Evolutionary conservation across 257 asterid species (phyloP).

Genomic region (Jacaranda mimosifolia): DNA sequence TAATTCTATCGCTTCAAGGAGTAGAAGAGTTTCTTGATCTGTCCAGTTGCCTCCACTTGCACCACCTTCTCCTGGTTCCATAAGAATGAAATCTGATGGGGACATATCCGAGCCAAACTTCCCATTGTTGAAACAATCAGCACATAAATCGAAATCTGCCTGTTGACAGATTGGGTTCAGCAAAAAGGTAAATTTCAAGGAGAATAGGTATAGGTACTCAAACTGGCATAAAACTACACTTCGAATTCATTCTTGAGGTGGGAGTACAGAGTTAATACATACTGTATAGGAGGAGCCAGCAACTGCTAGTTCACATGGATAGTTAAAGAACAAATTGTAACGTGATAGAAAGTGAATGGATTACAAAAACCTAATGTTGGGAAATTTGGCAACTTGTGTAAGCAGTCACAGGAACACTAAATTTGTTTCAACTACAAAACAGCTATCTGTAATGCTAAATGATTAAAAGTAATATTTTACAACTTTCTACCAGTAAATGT

Average conservation of each 20-base stretch:
- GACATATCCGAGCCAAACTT: slow-evolving; percentile 91
- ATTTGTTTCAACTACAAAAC: not conserved
- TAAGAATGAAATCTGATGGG: slow-evolving; percentile 93
- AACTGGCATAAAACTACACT: slow-evolving; percentile 4
- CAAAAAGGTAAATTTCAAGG: slow-evolving; percentile 28
- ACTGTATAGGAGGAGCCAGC: not conserved
- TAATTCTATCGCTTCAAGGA: slow-evolving; percentile 97
- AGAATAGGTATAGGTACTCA: slow-evolving; percentile 28
- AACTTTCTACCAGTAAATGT: not conserved
- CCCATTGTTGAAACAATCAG: slow-evolving; percentile 92
- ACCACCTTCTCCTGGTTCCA: slow-evolving; percentile 98
- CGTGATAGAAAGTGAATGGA: slow-evolving; percentile 20
- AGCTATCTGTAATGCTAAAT: not conserved
- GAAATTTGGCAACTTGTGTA: slow-evolving; percentile 9
- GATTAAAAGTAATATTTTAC: not conserved
- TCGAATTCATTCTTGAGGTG: slow-evolving; percentile 17
- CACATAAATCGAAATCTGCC: slow-evolving; percentile 99
- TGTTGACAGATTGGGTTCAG: slow-evolving; percentile 53
- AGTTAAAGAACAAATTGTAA: slow-evolving; percentile 4
- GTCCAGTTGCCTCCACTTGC: slow-evolving; percentile 99
- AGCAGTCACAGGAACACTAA: not conserved
- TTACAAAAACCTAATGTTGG: not conserved
- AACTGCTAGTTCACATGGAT: not conserved
- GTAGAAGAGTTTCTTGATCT: slow-evolving; percentile 98
- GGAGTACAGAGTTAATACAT: slow-evolving; percentile 11